These are phyloP conservation scores for Nicotiana rustica DNA, from an alignment of 305 asterid species.

Conservation along the genomic window DNA sequence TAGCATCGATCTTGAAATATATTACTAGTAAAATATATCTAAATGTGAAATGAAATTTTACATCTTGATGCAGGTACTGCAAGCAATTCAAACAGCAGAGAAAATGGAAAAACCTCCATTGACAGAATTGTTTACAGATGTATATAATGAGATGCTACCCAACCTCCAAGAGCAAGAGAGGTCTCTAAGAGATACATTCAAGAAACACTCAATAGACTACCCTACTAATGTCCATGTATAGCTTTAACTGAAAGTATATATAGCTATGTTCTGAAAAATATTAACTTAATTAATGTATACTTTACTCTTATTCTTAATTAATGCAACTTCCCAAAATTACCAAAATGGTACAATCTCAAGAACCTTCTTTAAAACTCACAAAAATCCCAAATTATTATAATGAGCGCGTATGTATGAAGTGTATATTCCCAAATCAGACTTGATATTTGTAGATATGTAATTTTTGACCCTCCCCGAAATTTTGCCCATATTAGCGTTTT, in stretches of 20 bases:
- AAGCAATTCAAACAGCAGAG: constrained; percentile 49
- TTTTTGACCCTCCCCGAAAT: too few relatives aligned
- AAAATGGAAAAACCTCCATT: constrained; percentile 47
- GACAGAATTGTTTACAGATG: constrained; percentile 52
- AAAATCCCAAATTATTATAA: neutral
- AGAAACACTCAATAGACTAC: constrained; percentile 54
- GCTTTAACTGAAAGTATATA: neutral
- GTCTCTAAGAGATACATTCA: constrained; percentile 47
- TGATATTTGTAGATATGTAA: neutral
- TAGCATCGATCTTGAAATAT: too few relatives aligned
- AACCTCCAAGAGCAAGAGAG: constrained; percentile 56
- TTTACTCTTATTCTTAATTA: too few relatives aligned
- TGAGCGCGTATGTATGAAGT: neutral
- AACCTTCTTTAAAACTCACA: neutral
- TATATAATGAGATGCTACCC: constrained; percentile 43
- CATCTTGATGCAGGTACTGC: constrained; percentile 37
- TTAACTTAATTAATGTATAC: neutral
- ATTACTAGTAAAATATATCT: neutral
- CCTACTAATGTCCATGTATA: constrained; percentile 51
- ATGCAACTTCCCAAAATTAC: neutral
- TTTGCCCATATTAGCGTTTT: too few relatives aligned
- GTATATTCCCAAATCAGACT: neutral
- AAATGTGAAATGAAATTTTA: neutral
- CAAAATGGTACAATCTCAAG: neutral
- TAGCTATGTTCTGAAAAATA: neutral